Evolutionary conservation across 371 early-diverging fungal species (phyloP).

Genomic region (Rhizopus arrhizus): DNA sequence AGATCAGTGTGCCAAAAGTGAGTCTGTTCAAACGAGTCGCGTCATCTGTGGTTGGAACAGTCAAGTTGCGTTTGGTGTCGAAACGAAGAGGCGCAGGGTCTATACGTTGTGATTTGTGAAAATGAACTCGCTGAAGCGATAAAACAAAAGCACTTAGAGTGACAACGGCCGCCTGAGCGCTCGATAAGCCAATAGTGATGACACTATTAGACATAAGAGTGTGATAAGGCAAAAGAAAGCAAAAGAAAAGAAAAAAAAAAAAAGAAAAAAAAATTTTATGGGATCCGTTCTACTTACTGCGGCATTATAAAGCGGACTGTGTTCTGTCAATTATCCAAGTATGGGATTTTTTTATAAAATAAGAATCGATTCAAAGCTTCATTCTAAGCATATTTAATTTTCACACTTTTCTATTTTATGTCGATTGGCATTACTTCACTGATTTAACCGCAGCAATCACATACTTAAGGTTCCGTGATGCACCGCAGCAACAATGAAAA

Average conservation of each 20-base stretch:
- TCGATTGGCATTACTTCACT: too few relatives aligned
- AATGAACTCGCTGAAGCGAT: constrained; percentile 25
- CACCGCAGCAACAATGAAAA: too few relatives aligned
- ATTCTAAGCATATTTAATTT: too few relatives aligned
- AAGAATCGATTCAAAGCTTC: neutral
- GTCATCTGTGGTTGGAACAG: constrained; percentile 17
- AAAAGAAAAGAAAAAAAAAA: neutral
- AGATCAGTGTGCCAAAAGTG: constrained; percentile 17
- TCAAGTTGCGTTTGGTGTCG: constrained; percentile 21
- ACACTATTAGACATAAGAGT: neutral
- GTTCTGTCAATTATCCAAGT: neutral
- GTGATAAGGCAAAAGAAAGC: neutral
- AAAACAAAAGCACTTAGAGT: constrained; percentile 28
- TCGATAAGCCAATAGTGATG: constrained; percentile 1
- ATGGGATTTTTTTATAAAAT: neutral
- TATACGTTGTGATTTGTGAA: constrained; percentile 21
- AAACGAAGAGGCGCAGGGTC: constrained; percentile 21
- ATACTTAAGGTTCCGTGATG: too few relatives aligned
- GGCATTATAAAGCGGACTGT: neutral
- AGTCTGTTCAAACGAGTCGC: constrained; percentile 13
- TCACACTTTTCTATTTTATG: too few relatives aligned
- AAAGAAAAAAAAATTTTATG: neutral
- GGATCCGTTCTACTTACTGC: neutral
- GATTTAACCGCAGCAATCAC: too few relatives aligned
- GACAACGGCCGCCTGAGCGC: constrained; percentile 12